Evolutionary conservation across 1,284 basidiomycete species (phyloP), one percentile per base, ranked within the genome.

Genomic region (Cryptococcus maquisensis): DNA sequence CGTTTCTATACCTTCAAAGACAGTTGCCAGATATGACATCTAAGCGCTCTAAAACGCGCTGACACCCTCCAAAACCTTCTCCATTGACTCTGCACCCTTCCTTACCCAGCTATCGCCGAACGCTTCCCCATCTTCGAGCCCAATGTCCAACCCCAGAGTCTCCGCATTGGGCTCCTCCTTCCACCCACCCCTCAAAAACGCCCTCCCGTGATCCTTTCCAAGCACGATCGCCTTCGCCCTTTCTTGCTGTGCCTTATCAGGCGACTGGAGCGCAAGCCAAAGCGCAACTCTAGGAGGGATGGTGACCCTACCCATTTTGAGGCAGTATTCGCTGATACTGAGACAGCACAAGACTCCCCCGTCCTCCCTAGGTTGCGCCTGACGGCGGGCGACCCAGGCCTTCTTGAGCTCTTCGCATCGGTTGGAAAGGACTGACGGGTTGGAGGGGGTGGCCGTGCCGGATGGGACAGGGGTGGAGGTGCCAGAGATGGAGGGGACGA

Each of bases 271-370:
- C 3, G 54, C 54, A 26, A 56, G 21, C 47, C 49, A 56, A 13
- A 55, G 39, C 13, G 39, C 54, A 23, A 60, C 52, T 32, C 58
- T 70, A 10, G 88, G 88, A 3, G 88, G 88, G 49, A 90, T 80
- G 12, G 87, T 90, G 57, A 89, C 82, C 1, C 88, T 80, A 0
- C 84, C 86, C 42, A 82, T 72, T 73, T 90, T 90, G 81, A 85
- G 88, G 66, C 86, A 87, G 50, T 84, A 71, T 59, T 84, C 82
- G 38, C 84, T 84, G 47, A 91, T 78, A 37, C 81, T 80, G 56
- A 89, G 69, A 62, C 86, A 87, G 70, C 89, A 83, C 4, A 90
- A 75, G 15, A 81, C 78, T 4, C 75, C 75, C 6, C 76, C 78
- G 49, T 77, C 76, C 18, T 54, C 56, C 44, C 76, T 61, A 2